Percentiles rank a stretch among this genome's conserved stretches.
These are phyloP conservation scores for Penicillium sp. DNA, from an alignment of 2,329 filamentous ascomycete species.

Conservation along the genomic window DNA sequence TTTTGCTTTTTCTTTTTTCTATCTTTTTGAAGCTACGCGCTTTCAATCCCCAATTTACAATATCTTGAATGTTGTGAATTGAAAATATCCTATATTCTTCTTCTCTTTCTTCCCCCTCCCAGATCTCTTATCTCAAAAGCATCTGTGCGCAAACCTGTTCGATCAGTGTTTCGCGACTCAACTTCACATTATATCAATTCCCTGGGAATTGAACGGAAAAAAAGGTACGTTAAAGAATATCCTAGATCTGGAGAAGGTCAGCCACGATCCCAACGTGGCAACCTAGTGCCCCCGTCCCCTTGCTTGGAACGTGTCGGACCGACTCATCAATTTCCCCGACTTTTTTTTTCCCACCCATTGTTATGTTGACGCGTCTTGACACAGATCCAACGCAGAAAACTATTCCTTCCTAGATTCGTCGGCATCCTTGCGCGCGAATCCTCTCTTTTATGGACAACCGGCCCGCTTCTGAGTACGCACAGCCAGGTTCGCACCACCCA, in stretches of 20 bases:
- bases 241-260: slow-evolving; percentile 7
- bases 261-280: slow-evolving; percentile 23
- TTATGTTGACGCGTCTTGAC: slow-evolving; percentile 33
- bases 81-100: background rate
- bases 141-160: slow-evolving; percentile 9
- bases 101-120: slow-evolving; percentile 15
- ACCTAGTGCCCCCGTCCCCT: slow-evolving; percentile 18
- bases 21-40: background rate
- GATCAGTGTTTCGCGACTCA: slow-evolving; percentile 4
- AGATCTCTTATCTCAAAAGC: slow-evolving; percentile 3
- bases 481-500: slow-evolving; percentile 76
- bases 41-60: slow-evolving; percentile 1
- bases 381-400: slow-evolving; percentile 28
- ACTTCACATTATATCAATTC: slow-evolving; percentile 1
- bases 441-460: slow-evolving; percentile 58
- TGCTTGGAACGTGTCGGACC: slow-evolving; percentile 22
- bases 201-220: background rate
- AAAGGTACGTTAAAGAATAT: slow-evolving; percentile 5
- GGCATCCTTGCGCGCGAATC: slow-evolving; percentile 23
- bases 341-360: slow-evolving; percentile 27
- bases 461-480: slow-evolving; percentile 73
- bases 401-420: slow-evolving; percentile 7
- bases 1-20: slow-evolving; percentile 15
- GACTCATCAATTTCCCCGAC: slow-evolving; percentile 25
- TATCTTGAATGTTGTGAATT: slow-evolving; percentile 7